Percentiles rank a stretch among this genome's conserved stretches.
phyloP scores from a whole-genome alignment of 1,284 basidiomycete genomes.

The Leccinum discolor region DNA sequence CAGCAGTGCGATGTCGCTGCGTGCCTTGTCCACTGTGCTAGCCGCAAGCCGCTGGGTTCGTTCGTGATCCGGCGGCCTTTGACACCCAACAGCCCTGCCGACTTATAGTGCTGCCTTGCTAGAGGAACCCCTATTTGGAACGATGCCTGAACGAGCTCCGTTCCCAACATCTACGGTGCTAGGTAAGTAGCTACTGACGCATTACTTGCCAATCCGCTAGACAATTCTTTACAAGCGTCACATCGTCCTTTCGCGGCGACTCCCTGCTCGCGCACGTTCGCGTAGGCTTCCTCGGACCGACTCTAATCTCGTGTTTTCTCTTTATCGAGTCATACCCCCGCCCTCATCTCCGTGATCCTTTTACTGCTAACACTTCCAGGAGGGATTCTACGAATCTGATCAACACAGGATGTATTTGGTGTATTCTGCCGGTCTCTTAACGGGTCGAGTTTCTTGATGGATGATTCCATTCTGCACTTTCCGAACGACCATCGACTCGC shows the following conservation, averaged over 20 bases:
- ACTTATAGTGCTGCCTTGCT: conserved; percentile 1
- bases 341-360: neutral
- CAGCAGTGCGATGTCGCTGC: neutral
- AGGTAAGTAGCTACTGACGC: neutral
- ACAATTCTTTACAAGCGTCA: neutral
- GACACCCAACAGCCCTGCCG: neutral
- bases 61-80: neutral
- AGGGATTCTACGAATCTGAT: neutral
- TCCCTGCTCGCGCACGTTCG: conserved; percentile 8
- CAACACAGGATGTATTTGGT: neutral
- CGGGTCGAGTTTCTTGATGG: too few species aligned
- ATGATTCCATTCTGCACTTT: neutral
- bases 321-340: neutral
- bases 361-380: neutral
- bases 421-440: neutral
- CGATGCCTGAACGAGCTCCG: neutral
- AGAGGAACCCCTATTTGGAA: conserved; percentile 2
- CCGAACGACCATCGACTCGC: neutral
- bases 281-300: neutral
- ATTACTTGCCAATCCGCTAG: neutral
- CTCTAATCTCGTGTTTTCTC: neutral
- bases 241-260: neutral
- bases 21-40: neutral
- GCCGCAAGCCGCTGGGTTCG: neutral
- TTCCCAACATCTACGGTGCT: neutral